phyloP scores from a whole-genome alignment of 768 basidiomycete species.

The Cyathus striatus region DNA sequence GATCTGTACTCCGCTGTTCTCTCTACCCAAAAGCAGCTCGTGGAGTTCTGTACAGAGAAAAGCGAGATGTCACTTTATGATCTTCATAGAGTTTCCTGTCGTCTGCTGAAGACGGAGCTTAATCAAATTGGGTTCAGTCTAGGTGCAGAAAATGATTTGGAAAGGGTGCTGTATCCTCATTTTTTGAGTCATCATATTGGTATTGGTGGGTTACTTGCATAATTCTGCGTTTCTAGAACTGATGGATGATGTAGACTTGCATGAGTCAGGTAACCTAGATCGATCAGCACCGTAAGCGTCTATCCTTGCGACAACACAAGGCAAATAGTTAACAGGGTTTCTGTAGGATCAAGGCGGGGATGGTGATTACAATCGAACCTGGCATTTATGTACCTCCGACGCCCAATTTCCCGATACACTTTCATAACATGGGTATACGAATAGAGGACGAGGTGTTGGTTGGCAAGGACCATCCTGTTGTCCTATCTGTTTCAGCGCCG shows the following conservation, averaged over 20 bases:
- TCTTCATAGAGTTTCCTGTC: slow-evolving; percentile 71
- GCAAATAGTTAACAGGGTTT: not conserved
- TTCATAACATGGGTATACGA: slow-evolving; percentile 88
- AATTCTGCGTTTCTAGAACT: not conserved
- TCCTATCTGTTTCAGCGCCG: slow-evolving; percentile 70
- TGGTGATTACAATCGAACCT: slow-evolving; percentile 92
- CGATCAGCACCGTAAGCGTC: slow-evolving; percentile 45
- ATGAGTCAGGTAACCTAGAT: slow-evolving; percentile 71
- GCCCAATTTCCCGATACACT: slow-evolving; percentile 75
- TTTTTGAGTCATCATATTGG: slow-evolving; percentile 90
- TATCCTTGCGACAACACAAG: too few relatives aligned
- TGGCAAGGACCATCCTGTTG: slow-evolving; percentile 50
- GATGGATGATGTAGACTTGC: slow-evolving; percentile 55
- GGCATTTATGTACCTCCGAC: slow-evolving; percentile 87
- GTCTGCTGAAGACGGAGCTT: slow-evolving; percentile 64
- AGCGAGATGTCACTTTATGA: slow-evolving; percentile 60
- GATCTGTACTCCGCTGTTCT: slow-evolving; percentile 84
- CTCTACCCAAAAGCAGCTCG: slow-evolving; percentile 62
- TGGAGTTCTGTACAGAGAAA: slow-evolving; percentile 54
- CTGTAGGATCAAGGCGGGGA: slow-evolving; percentile 68
- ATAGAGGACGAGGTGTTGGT: slow-evolving; percentile 89
- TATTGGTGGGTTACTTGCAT: slow-evolving; percentile 50
- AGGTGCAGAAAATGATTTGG: slow-evolving; percentile 44
- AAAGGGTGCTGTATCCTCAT: slow-evolving; percentile 88
- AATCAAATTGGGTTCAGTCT: slow-evolving; percentile 73